phyloP scores from a whole-genome alignment of 352 stramenopile species.

The Globisporangium abappressorium region DNA sequence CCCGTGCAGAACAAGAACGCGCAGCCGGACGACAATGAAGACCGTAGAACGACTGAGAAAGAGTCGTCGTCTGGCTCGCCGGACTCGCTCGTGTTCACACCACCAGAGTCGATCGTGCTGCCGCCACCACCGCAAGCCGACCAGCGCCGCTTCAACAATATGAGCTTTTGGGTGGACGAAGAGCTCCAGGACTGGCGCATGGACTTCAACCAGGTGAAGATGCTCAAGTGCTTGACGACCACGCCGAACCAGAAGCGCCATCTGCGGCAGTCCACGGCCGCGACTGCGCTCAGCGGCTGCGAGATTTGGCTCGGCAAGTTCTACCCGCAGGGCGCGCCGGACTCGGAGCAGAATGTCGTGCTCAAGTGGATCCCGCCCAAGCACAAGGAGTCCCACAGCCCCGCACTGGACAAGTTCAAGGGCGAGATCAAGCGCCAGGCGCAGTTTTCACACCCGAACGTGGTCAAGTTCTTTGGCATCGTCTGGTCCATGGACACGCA shows the following conservation, averaged over 20 bases:
- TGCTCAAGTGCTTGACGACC: slow-evolving; percentile 54
- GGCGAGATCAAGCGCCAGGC: slow-evolving; percentile 58
- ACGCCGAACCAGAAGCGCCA: slow-evolving; percentile 45
- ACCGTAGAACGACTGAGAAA: slow-evolving; percentile 8
- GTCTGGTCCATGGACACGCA: slow-evolving; percentile 67
- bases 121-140: neutral
- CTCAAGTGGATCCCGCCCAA: slow-evolving; percentile 54
- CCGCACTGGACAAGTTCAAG: slow-evolving; percentile 49
- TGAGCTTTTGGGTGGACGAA: slow-evolving; percentile 65
- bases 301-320: slow-evolving; percentile 56
- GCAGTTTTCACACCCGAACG: slow-evolving; percentile 63
- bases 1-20: neutral
- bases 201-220: slow-evolving; percentile 58
- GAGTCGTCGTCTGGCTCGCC: slow-evolving; percentile 1
- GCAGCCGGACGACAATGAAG: slow-evolving; percentile 2
- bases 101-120: neutral
- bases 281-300: slow-evolving; percentile 29
- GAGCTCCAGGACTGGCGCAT: slow-evolving; percentile 64
- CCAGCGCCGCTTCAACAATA: slow-evolving; percentile 24
- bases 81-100: slow-evolving; percentile 2
- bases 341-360: slow-evolving; percentile 40
- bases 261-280: slow-evolving; percentile 30
- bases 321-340: slow-evolving; percentile 24
- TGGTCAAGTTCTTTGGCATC: slow-evolving; percentile 76
- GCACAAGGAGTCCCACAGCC: slow-evolving; percentile 21